phyloP scores from a whole-genome alignment of 768 basidiomycete genomes.

The Clavulina sp. region DNA sequence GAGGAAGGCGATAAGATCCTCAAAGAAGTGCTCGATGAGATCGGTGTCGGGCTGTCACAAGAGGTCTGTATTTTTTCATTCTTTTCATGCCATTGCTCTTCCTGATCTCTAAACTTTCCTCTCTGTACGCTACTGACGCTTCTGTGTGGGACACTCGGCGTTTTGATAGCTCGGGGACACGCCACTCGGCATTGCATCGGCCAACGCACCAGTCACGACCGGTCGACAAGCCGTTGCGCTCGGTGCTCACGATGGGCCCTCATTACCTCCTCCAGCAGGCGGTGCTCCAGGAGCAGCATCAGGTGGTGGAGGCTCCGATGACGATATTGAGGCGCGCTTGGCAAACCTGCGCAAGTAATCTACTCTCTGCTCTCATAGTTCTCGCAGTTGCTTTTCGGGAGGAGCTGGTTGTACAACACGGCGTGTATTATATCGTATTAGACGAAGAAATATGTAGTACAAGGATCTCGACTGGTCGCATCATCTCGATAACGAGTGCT shows the following conservation, averaged over 20 bases:
- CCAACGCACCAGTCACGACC: slow-evolving; percentile 42
- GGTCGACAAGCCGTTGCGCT: slow-evolving; percentile 69
- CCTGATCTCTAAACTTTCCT: slow-evolving; percentile 4
- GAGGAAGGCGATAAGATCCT: slow-evolving; percentile 91
- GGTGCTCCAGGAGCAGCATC: slow-evolving; percentile 25
- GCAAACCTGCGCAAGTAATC: slow-evolving; percentile 50
- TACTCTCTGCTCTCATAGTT: neutral
- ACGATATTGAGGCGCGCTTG: slow-evolving; percentile 85
- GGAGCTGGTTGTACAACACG: no score
- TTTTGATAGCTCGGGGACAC: slow-evolving; percentile 74
- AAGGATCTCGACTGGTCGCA: neutral
- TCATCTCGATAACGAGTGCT: no score
- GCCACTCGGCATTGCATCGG: slow-evolving; percentile 49
- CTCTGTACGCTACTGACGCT: neutral
- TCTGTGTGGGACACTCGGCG: neutral
- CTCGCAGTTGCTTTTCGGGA: neutral
- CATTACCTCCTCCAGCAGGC: slow-evolving; percentile 9
- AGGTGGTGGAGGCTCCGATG: slow-evolving; percentile 39
- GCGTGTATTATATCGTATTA: neutral
- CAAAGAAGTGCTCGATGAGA: slow-evolving; percentile 92
- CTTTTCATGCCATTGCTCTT: neutral
- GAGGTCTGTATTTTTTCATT: slow-evolving; percentile 17
- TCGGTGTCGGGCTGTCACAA: slow-evolving; percentile 82
- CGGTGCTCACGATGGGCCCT: slow-evolving; percentile 41
- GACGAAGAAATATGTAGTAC: neutral